Conservation (phyloP, 768 basidiomycete species). For the Pleurotus tuber-regium region DNA sequence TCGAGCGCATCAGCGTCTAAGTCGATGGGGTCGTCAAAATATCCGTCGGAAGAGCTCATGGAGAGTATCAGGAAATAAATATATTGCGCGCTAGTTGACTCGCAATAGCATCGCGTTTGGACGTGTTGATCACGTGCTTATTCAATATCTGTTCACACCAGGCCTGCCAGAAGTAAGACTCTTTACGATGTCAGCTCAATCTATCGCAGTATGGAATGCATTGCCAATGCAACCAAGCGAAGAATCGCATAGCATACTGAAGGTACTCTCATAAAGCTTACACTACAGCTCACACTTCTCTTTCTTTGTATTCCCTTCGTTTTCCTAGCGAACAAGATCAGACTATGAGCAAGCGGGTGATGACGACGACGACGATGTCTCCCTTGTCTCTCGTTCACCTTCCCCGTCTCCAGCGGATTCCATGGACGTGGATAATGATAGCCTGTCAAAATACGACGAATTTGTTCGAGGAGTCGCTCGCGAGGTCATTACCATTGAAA, state of each 20-base stretch:
- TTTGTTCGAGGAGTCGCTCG: constrained; percentile 46
- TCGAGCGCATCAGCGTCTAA: constrained; percentile 56
- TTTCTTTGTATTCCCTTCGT: constrained; percentile 42
- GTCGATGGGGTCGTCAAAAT: constrained; percentile 53
- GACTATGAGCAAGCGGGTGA: constrained; percentile 43
- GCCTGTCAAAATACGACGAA: constrained; percentile 64
- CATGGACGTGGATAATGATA: constrained; percentile 49
- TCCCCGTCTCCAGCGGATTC: constrained; percentile 54
- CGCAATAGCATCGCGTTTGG: too few species aligned
- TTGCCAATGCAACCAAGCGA: constrained; percentile 45
- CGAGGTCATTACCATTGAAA: constrained; percentile 79
- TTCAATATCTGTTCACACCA: background rate
- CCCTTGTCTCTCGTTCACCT: constrained; percentile 71
- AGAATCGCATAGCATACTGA: constrained; percentile 31
- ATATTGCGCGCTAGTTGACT: background rate
- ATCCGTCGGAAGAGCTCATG: constrained; percentile 79
- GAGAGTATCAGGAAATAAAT: background rate
- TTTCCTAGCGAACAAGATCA: constrained; percentile 61
- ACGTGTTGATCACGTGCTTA: constrained; percentile 12
- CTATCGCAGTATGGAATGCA: constrained; percentile 71
- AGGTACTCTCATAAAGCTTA: constrained; percentile 65
- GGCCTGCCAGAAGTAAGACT: background rate
- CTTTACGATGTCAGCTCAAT: constrained; percentile 55
- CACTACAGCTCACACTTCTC: constrained; percentile 48
- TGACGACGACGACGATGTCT: constrained; percentile 67